A percentile compares a stretch with the other conserved stretches of the same genome.
Evolutionary conservation across 306 rosid species (phyloP).

Genomic region (Quercus wislizeni): DNA sequence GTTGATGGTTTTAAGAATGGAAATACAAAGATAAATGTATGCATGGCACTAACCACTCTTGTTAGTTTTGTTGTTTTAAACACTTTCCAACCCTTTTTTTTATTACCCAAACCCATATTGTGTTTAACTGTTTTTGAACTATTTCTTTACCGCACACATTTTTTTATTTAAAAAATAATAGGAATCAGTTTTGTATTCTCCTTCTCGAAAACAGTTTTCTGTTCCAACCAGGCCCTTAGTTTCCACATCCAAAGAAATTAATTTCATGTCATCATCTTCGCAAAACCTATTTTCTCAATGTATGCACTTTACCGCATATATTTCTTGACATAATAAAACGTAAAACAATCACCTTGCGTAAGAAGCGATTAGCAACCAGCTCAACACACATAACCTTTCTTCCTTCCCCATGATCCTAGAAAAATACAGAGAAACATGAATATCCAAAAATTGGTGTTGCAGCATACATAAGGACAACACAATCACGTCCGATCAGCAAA

Average conservation of each 20-base stretch:
- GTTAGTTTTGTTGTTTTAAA: too few species aligned
- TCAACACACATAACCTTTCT: conserved; percentile 76
- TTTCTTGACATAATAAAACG: conserved; percentile 8
- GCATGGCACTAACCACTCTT: background rate
- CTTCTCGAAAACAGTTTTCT: background rate
- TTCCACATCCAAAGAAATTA: background rate
- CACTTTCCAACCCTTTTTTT: too few species aligned
- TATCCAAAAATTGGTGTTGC: background rate
- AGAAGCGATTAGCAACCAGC: conserved; percentile 93
- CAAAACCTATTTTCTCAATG: background rate
- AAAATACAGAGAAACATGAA: conserved; percentile 13
- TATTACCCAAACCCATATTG: too few species aligned
- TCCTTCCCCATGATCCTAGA: conserved; percentile 63
- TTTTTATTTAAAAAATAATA: too few species aligned
- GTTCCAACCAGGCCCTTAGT: too few species aligned
- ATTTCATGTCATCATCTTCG: background rate
- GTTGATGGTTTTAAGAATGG: background rate
- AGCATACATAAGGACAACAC: background rate
- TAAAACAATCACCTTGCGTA: conserved; percentile 65
- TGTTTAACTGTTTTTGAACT: too few species aligned
- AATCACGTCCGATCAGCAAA: background rate
- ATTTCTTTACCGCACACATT: too few species aligned
- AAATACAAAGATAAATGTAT: background rate
- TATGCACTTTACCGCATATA: background rate
- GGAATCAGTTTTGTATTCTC: too few species aligned